Evolutionary conservation across 2,329 filamentous ascomycete species (phyloP).

Genomic region (Exophiala aquamarina): DNA sequence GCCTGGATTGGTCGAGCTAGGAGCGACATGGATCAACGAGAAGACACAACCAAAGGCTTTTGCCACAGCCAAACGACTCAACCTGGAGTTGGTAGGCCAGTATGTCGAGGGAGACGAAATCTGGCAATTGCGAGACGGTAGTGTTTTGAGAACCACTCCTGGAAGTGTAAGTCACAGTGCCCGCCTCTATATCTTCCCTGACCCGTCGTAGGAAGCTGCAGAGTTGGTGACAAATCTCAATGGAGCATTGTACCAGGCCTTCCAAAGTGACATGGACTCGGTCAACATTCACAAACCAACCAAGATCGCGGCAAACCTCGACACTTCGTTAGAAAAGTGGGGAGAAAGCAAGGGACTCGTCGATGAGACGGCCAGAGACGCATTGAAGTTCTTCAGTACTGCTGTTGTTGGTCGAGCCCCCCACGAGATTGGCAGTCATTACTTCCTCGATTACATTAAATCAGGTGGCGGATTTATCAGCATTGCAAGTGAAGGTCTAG

Average conservation of each 20-base stretch:
- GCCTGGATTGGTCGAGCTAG: conserved; percentile 46
- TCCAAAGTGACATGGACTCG: conserved; percentile 3
- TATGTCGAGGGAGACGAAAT: conserved; percentile 46
- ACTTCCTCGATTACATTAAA: conserved; percentile 4
- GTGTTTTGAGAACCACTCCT: conserved; percentile 7
- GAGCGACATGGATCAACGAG: conserved; percentile 62
- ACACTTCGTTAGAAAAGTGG: conserved; percentile 14
- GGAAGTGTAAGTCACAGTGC: conserved; percentile 5
- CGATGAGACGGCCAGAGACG: conserved; percentile 1
- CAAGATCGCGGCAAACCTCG: conserved; percentile 9
- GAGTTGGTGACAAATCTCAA: conserved; percentile 8
- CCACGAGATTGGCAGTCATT: neutral
- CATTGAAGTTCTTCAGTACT: conserved; percentile 22
- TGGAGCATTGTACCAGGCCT: conserved; percentile 4
- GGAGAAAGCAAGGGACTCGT: conserved; percentile 7
- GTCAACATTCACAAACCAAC: conserved; percentile 9
- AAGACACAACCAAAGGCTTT: conserved; percentile 50
- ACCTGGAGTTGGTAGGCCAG: conserved; percentile 48
- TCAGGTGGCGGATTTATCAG: neutral
- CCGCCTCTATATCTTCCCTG: neutral
- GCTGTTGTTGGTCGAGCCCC: neutral
- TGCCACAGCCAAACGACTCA: conserved; percentile 32
- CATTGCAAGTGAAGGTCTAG: neutral
- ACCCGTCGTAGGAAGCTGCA: neutral
- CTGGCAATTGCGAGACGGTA: conserved; percentile 40